phyloP scores from a whole-genome alignment of 495 filamentous ascomycete genomes.

The Tuber borchii region DNA sequence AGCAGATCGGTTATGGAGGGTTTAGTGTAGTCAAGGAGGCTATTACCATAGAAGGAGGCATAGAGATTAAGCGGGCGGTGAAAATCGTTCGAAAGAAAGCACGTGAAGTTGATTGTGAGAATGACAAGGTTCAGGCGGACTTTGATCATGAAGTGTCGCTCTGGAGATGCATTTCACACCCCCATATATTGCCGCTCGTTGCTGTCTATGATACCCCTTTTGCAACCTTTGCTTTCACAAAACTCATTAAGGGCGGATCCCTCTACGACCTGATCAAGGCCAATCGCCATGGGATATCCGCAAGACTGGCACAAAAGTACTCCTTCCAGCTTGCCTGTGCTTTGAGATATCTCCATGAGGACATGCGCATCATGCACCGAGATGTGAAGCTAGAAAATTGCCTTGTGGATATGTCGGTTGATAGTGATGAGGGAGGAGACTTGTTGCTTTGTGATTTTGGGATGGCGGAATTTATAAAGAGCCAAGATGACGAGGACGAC shows the following conservation, averaged over 20 bases:
- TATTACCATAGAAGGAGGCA: constrained; percentile 56
- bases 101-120: constrained; percentile 55
- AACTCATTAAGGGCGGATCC: constrained; percentile 60
- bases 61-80: constrained; percentile 55
- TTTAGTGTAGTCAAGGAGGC: constrained; percentile 69
- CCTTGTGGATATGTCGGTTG: constrained; percentile 55
- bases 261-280: constrained; percentile 62
- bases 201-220: constrained; percentile 64
- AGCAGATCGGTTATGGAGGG: constrained; percentile 62
- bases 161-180: constrained; percentile 64
- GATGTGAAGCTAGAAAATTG: constrained; percentile 77
- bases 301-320: constrained; percentile 56
- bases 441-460: constrained; percentile 69
- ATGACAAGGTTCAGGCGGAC: constrained; percentile 63
- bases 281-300: constrained; percentile 53
- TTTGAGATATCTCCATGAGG: constrained; percentile 66
- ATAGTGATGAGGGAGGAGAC: constrained; percentile 50
- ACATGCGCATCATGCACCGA: constrained; percentile 63
- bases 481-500: constrained; percentile 50
- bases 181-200: constrained; percentile 59
- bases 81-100: constrained; percentile 66
- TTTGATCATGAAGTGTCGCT: constrained; percentile 69
- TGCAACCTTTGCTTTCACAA: constrained; percentile 70
- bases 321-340: constrained; percentile 62
- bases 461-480: constrained; percentile 61